A percentile compares a stretch with the other conserved stretches of the same genome.
These are phyloP conservation scores for Aspergillus fumigatus DNA, from an alignment of 2,329 filamentous ascomycete species.

Conservation along the genomic window DNA sequence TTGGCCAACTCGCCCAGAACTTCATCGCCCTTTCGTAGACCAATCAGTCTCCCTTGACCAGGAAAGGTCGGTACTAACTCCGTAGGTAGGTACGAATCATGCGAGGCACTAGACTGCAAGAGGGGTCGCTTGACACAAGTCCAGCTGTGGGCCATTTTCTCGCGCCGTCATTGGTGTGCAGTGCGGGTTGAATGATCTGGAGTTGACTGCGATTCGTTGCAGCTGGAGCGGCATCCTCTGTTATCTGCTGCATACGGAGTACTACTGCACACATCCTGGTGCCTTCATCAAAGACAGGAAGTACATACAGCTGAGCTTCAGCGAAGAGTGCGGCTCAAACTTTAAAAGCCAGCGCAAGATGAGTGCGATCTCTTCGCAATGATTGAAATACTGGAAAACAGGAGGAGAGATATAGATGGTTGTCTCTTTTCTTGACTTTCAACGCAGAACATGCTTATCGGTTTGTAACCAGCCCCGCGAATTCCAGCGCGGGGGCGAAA, in stretches of 20 bases:
- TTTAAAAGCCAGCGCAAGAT: neutral
- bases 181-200: neutral
- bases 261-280: neutral
- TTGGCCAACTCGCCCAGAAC: too few relatives aligned
- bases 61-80: too few relatives aligned
- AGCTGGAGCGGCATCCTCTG: neutral
- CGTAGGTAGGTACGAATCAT: neutral
- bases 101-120: neutral
- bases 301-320: neutral
- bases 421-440: neutral
- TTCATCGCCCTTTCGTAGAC: too few relatives aligned
- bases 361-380: neutral
- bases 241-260: neutral
- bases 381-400: neutral
- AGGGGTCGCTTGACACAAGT: neutral
- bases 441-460: neutral
- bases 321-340: neutral
- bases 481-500: neutral
- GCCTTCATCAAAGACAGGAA: neutral
- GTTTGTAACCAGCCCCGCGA: neutral
- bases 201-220: neutral
- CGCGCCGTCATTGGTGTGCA: neutral
- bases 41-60: too few relatives aligned
- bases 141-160: neutral
- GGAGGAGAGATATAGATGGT: neutral